These are phyloP conservation scores for Pulveroboletus sp. DNA, from an alignment of 768 basidiomycete genomes.

Conservation along the genomic window DNA sequence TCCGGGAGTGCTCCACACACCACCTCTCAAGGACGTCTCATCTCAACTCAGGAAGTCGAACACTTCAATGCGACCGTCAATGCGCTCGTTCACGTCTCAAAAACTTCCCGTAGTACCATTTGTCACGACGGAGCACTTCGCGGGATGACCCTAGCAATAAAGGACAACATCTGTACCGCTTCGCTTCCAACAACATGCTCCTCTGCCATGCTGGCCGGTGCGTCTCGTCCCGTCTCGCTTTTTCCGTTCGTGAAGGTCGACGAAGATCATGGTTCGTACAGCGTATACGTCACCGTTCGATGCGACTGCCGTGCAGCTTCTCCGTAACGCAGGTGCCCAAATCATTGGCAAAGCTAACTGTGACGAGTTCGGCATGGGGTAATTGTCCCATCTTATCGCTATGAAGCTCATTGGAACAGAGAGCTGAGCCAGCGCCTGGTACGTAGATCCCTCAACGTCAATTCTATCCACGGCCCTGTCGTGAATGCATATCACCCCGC, in stretches of 20 bases:
- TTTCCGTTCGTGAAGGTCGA: neutral
- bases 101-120: neutral
- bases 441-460: conserved; percentile 69
- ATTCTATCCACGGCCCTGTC: conserved; percentile 72
- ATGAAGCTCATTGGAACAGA: neutral
- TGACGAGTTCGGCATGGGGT: conserved; percentile 99
- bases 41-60: conserved; percentile 22
- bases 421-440: neutral
- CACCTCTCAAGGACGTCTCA: conserved; percentile 1
- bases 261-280: conserved; percentile 24
- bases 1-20: neutral
- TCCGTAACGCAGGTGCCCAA: conserved; percentile 57
- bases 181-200: conserved; percentile 71
- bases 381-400: neutral
- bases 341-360: conserved; percentile 90
- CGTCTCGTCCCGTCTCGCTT: no score
- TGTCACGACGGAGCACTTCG: conserved; percentile 28
- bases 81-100: conserved; percentile 43
- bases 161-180: conserved; percentile 81
- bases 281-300: conserved; percentile 79
- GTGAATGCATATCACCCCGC: conserved; percentile 60
- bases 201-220: conserved; percentile 68
- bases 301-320: conserved; percentile 71
- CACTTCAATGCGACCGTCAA: conserved; percentile 45
- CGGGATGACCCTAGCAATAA: conserved; percentile 61